Conservation (phyloP, 2,329 filamentous ascomycete genomes). For the Phoma sp. region DNA sequence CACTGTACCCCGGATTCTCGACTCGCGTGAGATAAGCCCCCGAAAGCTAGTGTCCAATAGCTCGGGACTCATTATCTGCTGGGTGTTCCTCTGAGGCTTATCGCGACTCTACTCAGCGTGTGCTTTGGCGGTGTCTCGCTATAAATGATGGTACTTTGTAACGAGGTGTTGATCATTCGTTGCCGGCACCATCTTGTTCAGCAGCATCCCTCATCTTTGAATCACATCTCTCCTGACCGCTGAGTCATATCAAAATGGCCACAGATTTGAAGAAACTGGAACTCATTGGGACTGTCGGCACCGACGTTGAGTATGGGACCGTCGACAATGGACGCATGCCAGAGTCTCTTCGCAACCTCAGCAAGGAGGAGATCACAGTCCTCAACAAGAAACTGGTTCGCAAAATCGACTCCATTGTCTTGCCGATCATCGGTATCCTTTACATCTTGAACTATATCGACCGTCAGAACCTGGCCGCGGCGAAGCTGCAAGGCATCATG, state of each 20-base stretch:
- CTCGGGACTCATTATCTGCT: constrained; percentile 11
- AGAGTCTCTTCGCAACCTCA: constrained; percentile 21
- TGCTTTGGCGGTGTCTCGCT: neutral
- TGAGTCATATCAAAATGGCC: constrained; percentile 11
- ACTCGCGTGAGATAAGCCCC: constrained; percentile 11
- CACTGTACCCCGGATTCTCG: constrained; percentile 18
- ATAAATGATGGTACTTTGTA: constrained; percentile 9
- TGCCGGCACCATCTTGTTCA: constrained; percentile 3
- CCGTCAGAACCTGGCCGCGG: constrained; percentile 27
- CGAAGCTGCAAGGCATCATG: constrained; percentile 29
- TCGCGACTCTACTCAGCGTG: constrained; percentile 1
- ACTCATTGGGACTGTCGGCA: constrained; percentile 8
- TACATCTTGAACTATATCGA: constrained; percentile 33
- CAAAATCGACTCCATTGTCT: constrained; percentile 25
- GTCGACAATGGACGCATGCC: constrained; percentile 20
- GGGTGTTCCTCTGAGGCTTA: constrained; percentile 19
- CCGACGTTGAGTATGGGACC: constrained; percentile 10
- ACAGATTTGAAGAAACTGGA: constrained; percentile 12
- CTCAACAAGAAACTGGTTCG: constrained; percentile 27
- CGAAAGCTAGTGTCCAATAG: constrained; percentile 6
- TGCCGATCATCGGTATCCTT: constrained; percentile 27
- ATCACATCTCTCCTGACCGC: neutral
- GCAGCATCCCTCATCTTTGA: neutral
- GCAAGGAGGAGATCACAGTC: constrained; percentile 21
- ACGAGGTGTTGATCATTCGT: constrained; percentile 10